phyloP scores from a whole-genome alignment of 2,329 filamentous ascomycete species.

The Xylariaceae sp. region DNA sequence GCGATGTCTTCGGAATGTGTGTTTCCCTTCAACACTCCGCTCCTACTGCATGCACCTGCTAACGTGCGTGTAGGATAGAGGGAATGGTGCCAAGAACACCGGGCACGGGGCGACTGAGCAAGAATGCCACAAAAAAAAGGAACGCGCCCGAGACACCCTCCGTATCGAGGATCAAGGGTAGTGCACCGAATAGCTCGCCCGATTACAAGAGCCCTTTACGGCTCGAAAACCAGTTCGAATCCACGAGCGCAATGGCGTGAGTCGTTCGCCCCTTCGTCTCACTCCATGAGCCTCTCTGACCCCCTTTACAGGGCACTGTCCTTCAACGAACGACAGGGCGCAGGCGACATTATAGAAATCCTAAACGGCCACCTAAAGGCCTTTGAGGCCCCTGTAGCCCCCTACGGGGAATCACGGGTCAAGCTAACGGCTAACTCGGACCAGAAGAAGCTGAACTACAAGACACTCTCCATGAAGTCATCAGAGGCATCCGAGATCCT shows the following conservation, averaged over 20 bases:
- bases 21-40: slow-evolving; percentile 20
- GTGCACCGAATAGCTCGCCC: slow-evolving; percentile 40
- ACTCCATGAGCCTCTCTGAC: not conserved
- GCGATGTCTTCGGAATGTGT: slow-evolving; percentile 80
- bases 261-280: slow-evolving; percentile 15
- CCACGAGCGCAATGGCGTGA: slow-evolving; percentile 36
- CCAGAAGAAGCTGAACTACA: slow-evolving; percentile 84
- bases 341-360: slow-evolving; percentile 76
- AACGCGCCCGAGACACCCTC: slow-evolving; percentile 42
- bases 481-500: slow-evolving; percentile 89
- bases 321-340: slow-evolving; percentile 71
- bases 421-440: slow-evolving; percentile 83
- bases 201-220: slow-evolving; percentile 38
- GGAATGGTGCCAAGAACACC: slow-evolving; percentile 62
- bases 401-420: slow-evolving; percentile 70
- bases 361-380: slow-evolving; percentile 70
- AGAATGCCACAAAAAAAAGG: slow-evolving; percentile 32
- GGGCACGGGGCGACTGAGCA: slow-evolving; percentile 40
- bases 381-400: slow-evolving; percentile 64
- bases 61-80: slow-evolving; percentile 48
- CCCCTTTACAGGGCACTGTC: slow-evolving; percentile 43
- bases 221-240: slow-evolving; percentile 36
- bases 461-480: slow-evolving; percentile 89
- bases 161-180: slow-evolving; percentile 40
- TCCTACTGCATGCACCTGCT: not conserved